These are phyloP conservation scores for Ramalina intermedia DNA, from an alignment of 495 filamentous ascomycete species.

Conservation along the genomic window DNA sequence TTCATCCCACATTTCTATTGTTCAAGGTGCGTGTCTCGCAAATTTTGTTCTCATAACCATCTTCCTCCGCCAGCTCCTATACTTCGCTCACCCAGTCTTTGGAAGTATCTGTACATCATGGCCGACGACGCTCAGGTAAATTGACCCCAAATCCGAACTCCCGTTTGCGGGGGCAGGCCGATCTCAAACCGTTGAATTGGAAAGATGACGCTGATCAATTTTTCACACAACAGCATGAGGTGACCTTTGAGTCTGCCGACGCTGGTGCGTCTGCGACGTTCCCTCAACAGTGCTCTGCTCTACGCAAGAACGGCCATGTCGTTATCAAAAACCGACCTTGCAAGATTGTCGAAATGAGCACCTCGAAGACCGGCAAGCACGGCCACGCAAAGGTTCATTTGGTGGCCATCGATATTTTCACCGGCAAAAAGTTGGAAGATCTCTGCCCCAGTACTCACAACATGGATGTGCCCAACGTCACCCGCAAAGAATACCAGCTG, in stretches of 20 bases:
- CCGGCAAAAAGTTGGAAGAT: slow-evolving; percentile 97
- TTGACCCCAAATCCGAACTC: slow-evolving; percentile 12
- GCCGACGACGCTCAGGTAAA: slow-evolving; percentile 34
- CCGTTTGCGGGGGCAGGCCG: slow-evolving; percentile 18
- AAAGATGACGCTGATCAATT: slow-evolving; percentile 7
- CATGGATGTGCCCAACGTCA: slow-evolving; percentile 96
- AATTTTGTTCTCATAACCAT: too few species aligned
- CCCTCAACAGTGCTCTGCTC: slow-evolving; percentile 98
- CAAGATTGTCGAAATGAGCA: slow-evolving; percentile 99
- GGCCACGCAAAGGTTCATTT: slow-evolving; percentile 99
- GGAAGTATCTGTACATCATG: slow-evolving; percentile 28
- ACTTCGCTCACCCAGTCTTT: slow-evolving; percentile 6
- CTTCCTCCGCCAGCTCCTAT: neutral
- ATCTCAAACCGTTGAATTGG: slow-evolving; percentile 13
- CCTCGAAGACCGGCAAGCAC: slow-evolving; percentile 99
- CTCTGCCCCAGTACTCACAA: slow-evolving; percentile 99
- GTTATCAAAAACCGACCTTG: slow-evolving; percentile 96
- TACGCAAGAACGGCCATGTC: slow-evolving; percentile 97
- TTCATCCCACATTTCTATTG: too few species aligned
- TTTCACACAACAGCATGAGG: slow-evolving; percentile 50
- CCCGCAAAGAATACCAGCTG: slow-evolving; percentile 80
- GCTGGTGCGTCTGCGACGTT: slow-evolving; percentile 86
- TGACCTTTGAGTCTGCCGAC: slow-evolving; percentile 82
- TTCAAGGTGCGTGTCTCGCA: too few species aligned
- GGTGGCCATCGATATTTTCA: slow-evolving; percentile 96